Evolutionary conservation across 768 basidiomycete species (phyloP), one percentile per base, ranked within the genome.

Genomic region (Cystobasidiopsis lactophilus): DNA sequence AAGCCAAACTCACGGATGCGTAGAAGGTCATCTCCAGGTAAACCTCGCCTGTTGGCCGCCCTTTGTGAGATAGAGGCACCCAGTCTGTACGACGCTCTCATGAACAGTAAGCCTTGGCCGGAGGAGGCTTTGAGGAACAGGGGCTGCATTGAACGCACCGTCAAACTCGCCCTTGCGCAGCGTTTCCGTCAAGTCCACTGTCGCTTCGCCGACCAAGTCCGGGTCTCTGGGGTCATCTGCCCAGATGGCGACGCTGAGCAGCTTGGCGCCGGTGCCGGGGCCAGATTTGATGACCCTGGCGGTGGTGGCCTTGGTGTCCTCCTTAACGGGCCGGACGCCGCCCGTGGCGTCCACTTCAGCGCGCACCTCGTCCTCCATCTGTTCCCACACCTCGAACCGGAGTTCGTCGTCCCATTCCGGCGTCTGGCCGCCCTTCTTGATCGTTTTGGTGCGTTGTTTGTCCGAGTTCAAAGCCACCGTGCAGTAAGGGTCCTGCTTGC

Each of bases 1-100:
- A 38, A n/a, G 23, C 18, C 10, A 19, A 72, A 74, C 72, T 77
- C 79, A 52, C 77, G 67, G 65, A 58, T 3, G 85, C 75, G 66
- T 77, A 95, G 69, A 78, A 95, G 1, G 89, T 95, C 77, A 93
- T 80, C 66, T 95, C 89, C 16, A 93, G 72, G 64, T 83, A 93
- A 10, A 91, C 58, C 51, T 93, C 84, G 5, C 89, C 89, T 23
- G 82, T 77, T 50, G 76, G 71, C 7, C 76, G 73, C 2, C 76
- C 77, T 67, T 89, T 95, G 69, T 82, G 74, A 66, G 74, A 76
- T 26, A 96, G 71, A 21, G 79, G 79, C 64, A 91, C 88, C 93
- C 89, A 96, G 66, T 95, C 93, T 96, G 62, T 23, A 24, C 0
- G 26, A n/a, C 0, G n/a, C 16, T 19, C 40, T 44, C 66, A 67